These are phyloP conservation scores for Colletotrichum kahawae DNA, from an alignment of 2,329 filamentous ascomycete genomes.

Conservation along the genomic window DNA sequence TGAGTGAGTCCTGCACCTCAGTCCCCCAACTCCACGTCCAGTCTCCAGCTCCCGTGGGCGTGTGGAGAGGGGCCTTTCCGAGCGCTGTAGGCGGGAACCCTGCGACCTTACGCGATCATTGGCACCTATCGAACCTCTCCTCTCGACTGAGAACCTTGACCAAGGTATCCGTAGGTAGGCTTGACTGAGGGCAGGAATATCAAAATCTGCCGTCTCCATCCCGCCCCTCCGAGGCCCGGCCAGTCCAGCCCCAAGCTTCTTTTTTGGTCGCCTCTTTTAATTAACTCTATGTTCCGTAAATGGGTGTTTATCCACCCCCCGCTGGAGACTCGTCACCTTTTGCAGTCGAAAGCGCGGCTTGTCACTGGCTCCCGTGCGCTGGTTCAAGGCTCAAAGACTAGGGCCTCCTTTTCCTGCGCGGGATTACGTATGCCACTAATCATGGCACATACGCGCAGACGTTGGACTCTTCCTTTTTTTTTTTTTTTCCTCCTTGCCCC, in stretches of 20 bases:
- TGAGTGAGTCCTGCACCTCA: neutral
- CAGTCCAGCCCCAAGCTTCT: neutral
- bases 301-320: neutral
- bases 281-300: neutral
- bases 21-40: neutral
- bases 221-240: neutral
- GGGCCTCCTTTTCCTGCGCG: neutral
- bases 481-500: neutral
- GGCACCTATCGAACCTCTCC: neutral
- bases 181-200: neutral
- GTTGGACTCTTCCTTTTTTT: neutral
- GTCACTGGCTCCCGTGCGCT: neutral
- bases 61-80: neutral
- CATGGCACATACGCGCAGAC: neutral
- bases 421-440: conserved; percentile 18
- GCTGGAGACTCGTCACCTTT: neutral
- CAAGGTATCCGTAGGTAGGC: too few relatives aligned
- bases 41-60: neutral
- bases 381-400: neutral
- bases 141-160: too few relatives aligned
- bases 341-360: neutral
- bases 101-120: neutral
- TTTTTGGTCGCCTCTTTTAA: neutral
- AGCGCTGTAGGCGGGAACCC: neutral
- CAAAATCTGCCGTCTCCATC: neutral